phyloP scores from a whole-genome alignment of 2,329 filamentous ascomycete genomes.

The Botrytis fragariae region DNA sequence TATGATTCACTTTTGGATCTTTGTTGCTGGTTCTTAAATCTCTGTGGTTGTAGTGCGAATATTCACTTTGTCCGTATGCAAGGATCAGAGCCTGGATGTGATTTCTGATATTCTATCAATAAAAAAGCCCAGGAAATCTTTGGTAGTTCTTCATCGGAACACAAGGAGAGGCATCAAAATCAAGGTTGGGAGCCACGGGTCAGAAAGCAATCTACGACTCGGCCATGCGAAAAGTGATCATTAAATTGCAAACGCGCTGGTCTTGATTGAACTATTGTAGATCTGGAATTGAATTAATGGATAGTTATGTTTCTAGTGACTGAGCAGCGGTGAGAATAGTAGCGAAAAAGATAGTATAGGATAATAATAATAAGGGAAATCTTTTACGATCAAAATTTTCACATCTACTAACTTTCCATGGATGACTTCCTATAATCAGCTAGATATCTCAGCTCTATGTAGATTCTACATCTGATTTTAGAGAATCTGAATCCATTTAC shows the following conservation, averaged over 20 bases:
- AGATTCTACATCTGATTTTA: too few relatives aligned
- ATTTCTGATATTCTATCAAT: background rate
- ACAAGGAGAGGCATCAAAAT: too few relatives aligned
- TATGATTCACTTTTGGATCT: background rate
- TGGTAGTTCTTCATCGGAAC: background rate
- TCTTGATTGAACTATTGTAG: background rate
- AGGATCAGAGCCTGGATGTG: background rate
- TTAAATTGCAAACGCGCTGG: background rate
- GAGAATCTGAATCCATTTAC: too few relatives aligned
- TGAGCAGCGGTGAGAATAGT: background rate
- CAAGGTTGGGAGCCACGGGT: too few relatives aligned
- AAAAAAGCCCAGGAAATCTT: background rate
- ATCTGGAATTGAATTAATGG: background rate
- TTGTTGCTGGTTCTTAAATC: fast-evolving
- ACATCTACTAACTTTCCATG: too few relatives aligned
- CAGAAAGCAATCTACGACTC: background rate
- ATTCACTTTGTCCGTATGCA: background rate
- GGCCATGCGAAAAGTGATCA: background rate
- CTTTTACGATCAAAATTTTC: background rate
- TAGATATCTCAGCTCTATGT: background rate
- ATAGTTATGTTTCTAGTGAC: background rate
- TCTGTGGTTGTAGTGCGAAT: background rate
- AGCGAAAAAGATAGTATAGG: background rate
- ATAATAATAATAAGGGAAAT: background rate
- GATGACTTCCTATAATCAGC: too few relatives aligned